Base-by-base conservation (phyloP, 345 rosid genomes). In the Eucalyptus victrix region DNA sequence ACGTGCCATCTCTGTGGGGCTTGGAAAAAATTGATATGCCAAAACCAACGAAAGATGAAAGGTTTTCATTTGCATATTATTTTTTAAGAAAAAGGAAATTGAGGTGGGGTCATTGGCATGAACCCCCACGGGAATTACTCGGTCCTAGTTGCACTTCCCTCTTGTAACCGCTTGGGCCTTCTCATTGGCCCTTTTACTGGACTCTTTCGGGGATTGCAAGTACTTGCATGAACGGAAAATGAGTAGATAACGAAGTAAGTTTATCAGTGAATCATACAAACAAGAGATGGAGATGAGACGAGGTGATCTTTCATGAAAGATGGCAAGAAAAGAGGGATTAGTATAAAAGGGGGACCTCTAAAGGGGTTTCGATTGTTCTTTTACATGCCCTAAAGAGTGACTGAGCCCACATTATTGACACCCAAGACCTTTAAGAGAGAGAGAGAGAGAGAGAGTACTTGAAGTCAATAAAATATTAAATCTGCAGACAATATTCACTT, bases 131-230 rank as follows among this genome's bases (percentile, higher is more conserved):
- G 89, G 97, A 93, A 92, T 94, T 96, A 93, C 95, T 91, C 93
- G 94, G 93, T 95, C 97, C 96, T 86, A 92, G 58, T 95, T 96
- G 95, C 96, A 91, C 80, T 88, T 92, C 92, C 90, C 94, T 92
- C 92, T 88, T 91, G 92, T 96, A 95, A 97, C 98, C 96, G 98
- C 96, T 96, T 96, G 96, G 91, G 94, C 89, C 89, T 94, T 92
- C 88, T 90, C 80, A 96, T 96, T 97, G 97, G 98, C 53, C 88
- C 94, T 92, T 93, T 92, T 88, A 88, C 89, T 91, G 92, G 91
- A 88, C 54, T 90, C 92, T 92, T 91, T 91, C 91, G 87, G 58
- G 89, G 24, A 86, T 89, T 92, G 90, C 90, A 92, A 91, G 94
- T 90, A 92, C 93, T 89, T 83, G 58, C 88, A 6, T 87, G 47